Evolutionary conservation across 768 basidiomycete genomes (phyloP), one percentile per base, ranked within the genome.

Genomic region (Tylopilus sp.): DNA sequence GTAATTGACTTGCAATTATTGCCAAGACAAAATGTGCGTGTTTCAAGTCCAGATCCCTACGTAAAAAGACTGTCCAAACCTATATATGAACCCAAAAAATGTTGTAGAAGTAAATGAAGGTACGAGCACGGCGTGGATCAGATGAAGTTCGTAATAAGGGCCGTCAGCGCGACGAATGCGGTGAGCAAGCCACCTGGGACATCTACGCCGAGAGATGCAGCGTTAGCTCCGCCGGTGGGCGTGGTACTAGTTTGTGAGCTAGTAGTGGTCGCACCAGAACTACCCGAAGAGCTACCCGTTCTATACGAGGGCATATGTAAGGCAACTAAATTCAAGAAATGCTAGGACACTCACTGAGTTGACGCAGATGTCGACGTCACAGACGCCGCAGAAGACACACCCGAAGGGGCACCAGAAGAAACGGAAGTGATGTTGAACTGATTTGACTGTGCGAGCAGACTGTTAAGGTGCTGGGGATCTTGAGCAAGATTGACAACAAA

Each of bases 401-500:
- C 15, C 31, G 31, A 13, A 31, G 31, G 31, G 28, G 25, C 44
- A 30, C 28, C 28, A 7, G 66, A 55, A 30, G 63, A 55, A 25
- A 52, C 25, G 1, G 53, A 51, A 38, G 65, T 67, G 64, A 83
- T 80, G 59, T 64, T 69, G 69, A 92, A 94, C 49, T 80, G 63
- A 23, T 50, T 46, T 17, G 88, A 91, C 69, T 94, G 89, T 35
- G 90, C 88, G 47, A 81, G 76, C 57, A 93, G 82, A 45, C 70
- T 69, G 65, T 67, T 61, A 21, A 79, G 70, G 48, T 80, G 46
- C 18, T 76, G 49, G 3, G 74, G 55, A 57, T 79, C 75, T 57
- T 73, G 60, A 53, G 85, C 81, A 23, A 94, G 67, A 73, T 93
- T 90, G 69, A 95, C 76, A 50, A 79, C 84, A 79, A 79, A 94